Base-by-base conservation (phyloP, 2,329 filamentous ascomycete genomes). In the Cordyceps militaris region DNA sequence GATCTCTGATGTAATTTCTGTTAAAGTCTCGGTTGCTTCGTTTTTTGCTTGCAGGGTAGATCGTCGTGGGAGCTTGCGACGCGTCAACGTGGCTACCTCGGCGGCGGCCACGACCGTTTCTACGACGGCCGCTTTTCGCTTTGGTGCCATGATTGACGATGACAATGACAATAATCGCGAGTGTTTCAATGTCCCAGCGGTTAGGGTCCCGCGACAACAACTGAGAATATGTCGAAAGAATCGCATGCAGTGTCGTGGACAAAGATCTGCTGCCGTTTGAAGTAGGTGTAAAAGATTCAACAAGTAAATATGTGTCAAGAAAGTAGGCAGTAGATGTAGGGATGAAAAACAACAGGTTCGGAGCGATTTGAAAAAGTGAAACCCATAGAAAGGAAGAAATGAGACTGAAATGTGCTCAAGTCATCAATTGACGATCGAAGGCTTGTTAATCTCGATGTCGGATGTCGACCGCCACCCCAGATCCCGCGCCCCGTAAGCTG, bases 61-160 rank as follows among this genome's bases (percentile, higher is more conserved):
- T 28, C 34, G 53, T 16, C 53, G 43, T 21, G 53, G 42, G 23
- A 40, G 21, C n/a, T 56, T 56, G 32, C 53, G 53, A 23, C 43
- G 43, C 44, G 43, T 3, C 13, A 30, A 19, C 4, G 26, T 26
- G 1, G 19, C 19, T 16, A 11, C 28, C 4, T 21, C 43, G 10
- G 8, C 16, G 23, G n/a, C 23, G 2, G 24, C n/a, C 11, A 28
- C 42, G 19, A 26, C 43, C 14, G 14, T 30, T 38, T 56, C 42
- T 4, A 26, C 34, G 32, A 16, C 32, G n/a, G 32, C 11, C 23
- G 43, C 26, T n/a, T 47, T 56, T 32, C 53, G 43, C 32, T 56
- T 56, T 24, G 32, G 53, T 7, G 53, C 42, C 53, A 56, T 56
- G 11, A 30, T 16, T 9, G 43, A 28, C 4, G 40, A n/a, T 28